phyloP scores from a whole-genome alignment of 169 alveolate species.

The Plasmodium malariae region DNA sequence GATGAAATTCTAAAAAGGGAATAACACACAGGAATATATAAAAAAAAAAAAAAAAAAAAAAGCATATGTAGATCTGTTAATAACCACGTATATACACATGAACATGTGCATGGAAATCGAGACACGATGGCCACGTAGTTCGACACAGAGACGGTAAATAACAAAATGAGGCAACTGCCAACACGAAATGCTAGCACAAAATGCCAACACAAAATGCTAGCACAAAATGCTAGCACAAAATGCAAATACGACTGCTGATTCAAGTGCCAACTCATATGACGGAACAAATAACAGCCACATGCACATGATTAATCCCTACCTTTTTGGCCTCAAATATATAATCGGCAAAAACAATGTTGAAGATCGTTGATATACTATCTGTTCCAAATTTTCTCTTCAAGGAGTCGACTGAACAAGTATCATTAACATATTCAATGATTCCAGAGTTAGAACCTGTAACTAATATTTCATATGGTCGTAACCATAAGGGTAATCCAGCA shows the following conservation, averaged over 20 bases:
- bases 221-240: too few species aligned
- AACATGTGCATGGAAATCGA: conserved; percentile 2
- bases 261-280: too few species aligned
- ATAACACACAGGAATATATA: not conserved
- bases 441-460: conserved; percentile 97
- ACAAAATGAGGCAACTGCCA: too few species aligned
- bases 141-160: too few species aligned
- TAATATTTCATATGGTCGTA: conserved; percentile 95
- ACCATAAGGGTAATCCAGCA: conserved; percentile 93
- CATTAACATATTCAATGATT: conserved; percentile 86
- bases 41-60: not conserved
- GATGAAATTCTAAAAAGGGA: conserved; percentile 85
- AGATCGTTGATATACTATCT: conserved; percentile 83
- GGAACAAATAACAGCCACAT: too few species aligned
- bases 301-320: too few species aligned
- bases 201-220: too few species aligned
- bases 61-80: too few species aligned
- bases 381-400: conserved; percentile 83
- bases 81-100: not conserved
- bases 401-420: conserved; percentile 86
- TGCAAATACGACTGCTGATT: too few species aligned
- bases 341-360: conserved; percentile 81
- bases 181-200: too few species aligned
- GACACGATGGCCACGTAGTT: not conserved
- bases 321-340: conserved; percentile 85